phyloP scores from a whole-genome alignment of 164 flowering plant genomes.

The Chimonanthus praecox region DNA sequence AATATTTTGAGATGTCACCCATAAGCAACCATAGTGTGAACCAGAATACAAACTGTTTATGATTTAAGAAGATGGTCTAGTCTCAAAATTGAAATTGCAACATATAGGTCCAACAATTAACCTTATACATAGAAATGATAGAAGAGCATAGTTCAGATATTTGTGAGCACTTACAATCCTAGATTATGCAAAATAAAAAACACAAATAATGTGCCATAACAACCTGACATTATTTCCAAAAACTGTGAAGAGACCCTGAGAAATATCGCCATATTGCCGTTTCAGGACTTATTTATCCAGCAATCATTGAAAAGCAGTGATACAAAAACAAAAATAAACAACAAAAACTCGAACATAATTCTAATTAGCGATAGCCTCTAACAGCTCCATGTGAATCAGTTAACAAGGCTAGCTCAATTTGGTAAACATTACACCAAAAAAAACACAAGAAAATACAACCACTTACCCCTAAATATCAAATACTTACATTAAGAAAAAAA shows the following conservation, averaged over 20 bases:
- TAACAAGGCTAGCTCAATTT: neutral
- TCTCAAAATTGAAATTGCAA: neutral
- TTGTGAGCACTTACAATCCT: neutral
- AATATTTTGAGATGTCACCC: too few species aligned
- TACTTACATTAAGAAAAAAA: neutral
- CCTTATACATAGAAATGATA: neutral
- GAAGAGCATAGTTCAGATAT: neutral
- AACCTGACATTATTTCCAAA: too few species aligned
- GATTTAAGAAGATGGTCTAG: neutral
- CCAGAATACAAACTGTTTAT: neutral
- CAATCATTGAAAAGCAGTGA: neutral
- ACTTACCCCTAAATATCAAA: neutral
- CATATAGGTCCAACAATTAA: neutral
- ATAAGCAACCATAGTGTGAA: neutral
- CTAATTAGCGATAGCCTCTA: neutral
- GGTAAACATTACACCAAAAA: too few species aligned
- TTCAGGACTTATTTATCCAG: neutral
- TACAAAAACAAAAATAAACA: neutral
- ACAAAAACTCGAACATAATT: too few species aligned
- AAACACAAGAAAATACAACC: neutral
- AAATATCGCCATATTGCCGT: neutral
- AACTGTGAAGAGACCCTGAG: too few species aligned
- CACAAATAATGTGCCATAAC: too few species aligned
- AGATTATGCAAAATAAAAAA: too few species aligned
- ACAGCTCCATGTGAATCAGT: neutral